Base-by-base conservation (phyloP, 2,329 filamentous ascomycete genomes). In the Aspergillus candidus region DNA sequence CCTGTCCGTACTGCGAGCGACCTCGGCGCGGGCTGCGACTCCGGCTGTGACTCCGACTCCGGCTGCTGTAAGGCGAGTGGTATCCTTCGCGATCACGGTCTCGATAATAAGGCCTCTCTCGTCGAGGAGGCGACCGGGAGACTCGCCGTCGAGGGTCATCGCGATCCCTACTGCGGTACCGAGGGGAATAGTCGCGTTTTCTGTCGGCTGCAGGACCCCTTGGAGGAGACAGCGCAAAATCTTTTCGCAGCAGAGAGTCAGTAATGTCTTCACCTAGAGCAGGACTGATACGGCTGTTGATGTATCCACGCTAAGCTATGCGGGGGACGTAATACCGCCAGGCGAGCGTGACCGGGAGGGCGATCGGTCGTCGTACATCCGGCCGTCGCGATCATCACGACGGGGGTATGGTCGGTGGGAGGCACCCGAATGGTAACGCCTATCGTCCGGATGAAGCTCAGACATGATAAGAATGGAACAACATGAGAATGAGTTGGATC, bases 71-170 rank as follows among this genome's bases (percentile, higher is more conserved):
- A 1, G 66, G 64, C n/a, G 69, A 72, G 30, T 61, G 63, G 52
- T 74, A 73, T 7, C 62, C 65, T 47, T 74, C 71, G n/a, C 65
- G 68, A 44, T 74, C 72, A 35, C 70, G 65, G 51, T 73, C 70
- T 49, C 59, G 57, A 43, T 72, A 72, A 4, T 56, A 47, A 3
- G 61, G 53, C 45, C 69, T 61, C 6, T 61, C 63, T 27, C 63
- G 61, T 32, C 62, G 61, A 7, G 68, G 61, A 22, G 62, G 63
- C 1, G 70, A 68, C 11, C 56, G 54, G 6, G 63, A 64, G 1
- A 55, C 46, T 29, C 56, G 60, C 37, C 51, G 58, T 36, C 60
- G 60, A 47, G 65, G 58, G 22, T 66, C 62, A 54, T 65, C 65
- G 35, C 60, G 61, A 41, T 65, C 61, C 48, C 60, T 53, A 41